Percentiles rank a stretch among this genome's conserved stretches.
These are phyloP conservation scores for Trametes cingulata DNA, from an alignment of 768 basidiomycete species.

Conservation along the genomic window DNA sequence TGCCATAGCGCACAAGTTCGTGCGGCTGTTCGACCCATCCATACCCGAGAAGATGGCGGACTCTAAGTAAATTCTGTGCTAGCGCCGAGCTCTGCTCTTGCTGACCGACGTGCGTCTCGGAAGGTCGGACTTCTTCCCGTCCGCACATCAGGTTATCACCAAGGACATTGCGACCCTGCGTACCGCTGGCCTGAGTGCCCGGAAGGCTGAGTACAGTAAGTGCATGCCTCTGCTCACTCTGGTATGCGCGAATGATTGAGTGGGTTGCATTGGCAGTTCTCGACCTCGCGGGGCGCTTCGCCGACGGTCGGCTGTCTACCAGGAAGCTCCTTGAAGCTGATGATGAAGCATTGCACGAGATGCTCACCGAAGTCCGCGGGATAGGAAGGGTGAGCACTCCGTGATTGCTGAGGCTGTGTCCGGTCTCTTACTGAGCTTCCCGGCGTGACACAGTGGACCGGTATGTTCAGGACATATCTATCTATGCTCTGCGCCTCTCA, in stretches of 20 bases:
- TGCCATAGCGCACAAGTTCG: slow-evolving; percentile 78
- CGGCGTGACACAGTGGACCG: slow-evolving; percentile 54
- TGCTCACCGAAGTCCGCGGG: slow-evolving; percentile 77
- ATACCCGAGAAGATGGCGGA: slow-evolving; percentile 68
- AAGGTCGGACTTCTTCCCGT: slow-evolving; percentile 55
- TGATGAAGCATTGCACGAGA: slow-evolving; percentile 75
- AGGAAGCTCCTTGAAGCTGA: slow-evolving; percentile 65
- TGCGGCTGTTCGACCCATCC: slow-evolving; percentile 70
- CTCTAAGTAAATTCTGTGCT: slow-evolving; percentile 8
- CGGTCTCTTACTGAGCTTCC: neutral
- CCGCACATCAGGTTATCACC: slow-evolving; percentile 63
- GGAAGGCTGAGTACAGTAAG: slow-evolving; percentile 91
- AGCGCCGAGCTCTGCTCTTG: too few relatives aligned
- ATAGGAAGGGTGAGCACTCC: slow-evolving; percentile 61
- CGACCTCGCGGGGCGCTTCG: slow-evolving; percentile 78
- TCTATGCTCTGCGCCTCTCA: slow-evolving; percentile 1
- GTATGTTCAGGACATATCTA: slow-evolving; percentile 34
- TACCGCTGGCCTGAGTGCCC: slow-evolving; percentile 72
- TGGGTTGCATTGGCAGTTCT: slow-evolving; percentile 47
- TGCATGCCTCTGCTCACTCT: neutral
- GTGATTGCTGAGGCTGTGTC: neutral
- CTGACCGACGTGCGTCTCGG: slow-evolving; percentile 11
- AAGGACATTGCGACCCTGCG: slow-evolving; percentile 61
- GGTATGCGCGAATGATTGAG: neutral
- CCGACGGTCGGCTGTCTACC: slow-evolving; percentile 76